Percentiles rank a stretch among this genome's conserved stretches.
phyloP scores from a whole-genome alignment of 129 eudicot species.

The Sambucus nigra region DNA sequence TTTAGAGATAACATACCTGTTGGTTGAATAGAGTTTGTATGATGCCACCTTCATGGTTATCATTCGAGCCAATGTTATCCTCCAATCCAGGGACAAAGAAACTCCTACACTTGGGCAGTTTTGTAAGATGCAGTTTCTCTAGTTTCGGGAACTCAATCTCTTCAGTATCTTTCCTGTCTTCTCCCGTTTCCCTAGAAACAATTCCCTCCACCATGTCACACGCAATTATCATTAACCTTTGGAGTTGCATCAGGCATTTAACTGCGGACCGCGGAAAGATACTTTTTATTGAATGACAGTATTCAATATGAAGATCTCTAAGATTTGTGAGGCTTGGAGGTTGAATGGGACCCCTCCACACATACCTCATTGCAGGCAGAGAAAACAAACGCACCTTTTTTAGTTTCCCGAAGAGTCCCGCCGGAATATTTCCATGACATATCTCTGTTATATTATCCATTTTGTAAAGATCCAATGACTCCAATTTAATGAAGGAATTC shows the following conservation, averaged over 20 bases:
- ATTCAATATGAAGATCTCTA: background rate
- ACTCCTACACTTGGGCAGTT: background rate
- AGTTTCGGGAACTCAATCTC: constrained; percentile 4
- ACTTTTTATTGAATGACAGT: background rate
- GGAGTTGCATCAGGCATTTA: constrained; percentile 4
- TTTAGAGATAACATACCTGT: constrained; percentile 1
- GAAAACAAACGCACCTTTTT: background rate
- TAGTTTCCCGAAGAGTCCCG: background rate
- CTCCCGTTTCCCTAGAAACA: background rate
- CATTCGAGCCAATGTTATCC: too few relatives aligned
- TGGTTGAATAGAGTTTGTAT: background rate
- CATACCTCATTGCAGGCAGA: background rate
- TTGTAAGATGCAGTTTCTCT: background rate
- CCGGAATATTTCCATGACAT: constrained; percentile 1
- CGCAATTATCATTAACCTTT: background rate
- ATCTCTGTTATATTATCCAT: constrained; percentile 1
- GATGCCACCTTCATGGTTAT: background rate
- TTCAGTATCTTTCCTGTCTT: background rate
- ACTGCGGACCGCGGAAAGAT: background rate
- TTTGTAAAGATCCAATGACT: too few relatives aligned
- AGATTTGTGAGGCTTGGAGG: constrained; percentile 6
- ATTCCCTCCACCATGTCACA: background rate
- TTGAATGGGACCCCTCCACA: constrained; percentile 8
- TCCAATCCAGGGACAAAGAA: background rate
- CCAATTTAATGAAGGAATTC: background rate